Conservation (phyloP, 202 grass and related monocot species). For the Hordeum pubiflorum region DNA sequence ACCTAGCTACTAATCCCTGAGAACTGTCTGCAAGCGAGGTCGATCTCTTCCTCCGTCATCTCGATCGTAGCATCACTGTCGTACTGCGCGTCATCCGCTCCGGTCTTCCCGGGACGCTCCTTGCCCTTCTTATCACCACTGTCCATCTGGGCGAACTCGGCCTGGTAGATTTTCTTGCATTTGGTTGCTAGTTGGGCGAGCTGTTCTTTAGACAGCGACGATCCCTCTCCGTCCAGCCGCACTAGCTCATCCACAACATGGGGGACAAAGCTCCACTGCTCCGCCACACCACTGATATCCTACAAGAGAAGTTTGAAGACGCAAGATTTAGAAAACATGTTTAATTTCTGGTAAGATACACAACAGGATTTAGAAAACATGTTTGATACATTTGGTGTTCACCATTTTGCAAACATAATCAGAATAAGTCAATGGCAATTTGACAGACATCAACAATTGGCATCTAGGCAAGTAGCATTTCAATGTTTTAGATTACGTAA, state of each 20-base stretch:
- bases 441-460: background rate
- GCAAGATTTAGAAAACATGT: background rate
- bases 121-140: conserved; percentile 19
- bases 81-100: conserved; percentile 28
- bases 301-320: conserved; percentile 31
- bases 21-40: conserved; percentile 53
- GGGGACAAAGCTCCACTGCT: conserved; percentile 88
- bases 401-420: background rate
- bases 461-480: background rate
- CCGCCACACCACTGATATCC: conserved; percentile 49
- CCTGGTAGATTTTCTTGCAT: conserved; percentile 72
- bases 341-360: background rate
- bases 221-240: conserved; percentile 38
- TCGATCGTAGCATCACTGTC: conserved; percentile 81
- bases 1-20: conserved; percentile 9
- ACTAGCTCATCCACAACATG: conserved; percentile 53
- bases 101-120: background rate
- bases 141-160: conserved; percentile 36
- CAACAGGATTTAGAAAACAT: background rate
- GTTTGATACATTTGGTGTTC: background rate
- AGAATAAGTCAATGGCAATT: background rate
- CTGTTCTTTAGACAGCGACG: conserved; percentile 37
- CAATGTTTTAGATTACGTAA: background rate
- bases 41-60: conserved; percentile 93
- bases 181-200: conserved; percentile 48